Base-by-base conservation (phyloP, 345 rosid genomes). In the Odontarrhena argentea region DNA sequence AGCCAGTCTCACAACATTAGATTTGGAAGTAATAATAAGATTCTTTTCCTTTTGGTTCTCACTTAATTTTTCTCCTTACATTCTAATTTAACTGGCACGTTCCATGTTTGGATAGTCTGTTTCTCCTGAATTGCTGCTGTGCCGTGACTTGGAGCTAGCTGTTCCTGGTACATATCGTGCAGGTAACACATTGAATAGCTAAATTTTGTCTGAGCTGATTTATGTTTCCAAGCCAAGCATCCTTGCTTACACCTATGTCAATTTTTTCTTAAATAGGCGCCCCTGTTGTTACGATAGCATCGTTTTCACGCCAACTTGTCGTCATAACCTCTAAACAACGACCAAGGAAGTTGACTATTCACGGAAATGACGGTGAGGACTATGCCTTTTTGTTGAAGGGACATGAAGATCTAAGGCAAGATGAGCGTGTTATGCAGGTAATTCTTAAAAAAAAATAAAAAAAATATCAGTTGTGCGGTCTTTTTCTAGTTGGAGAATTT, bases 401-500 rank as follows among this genome's bases (percentile, higher is more conserved):
- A 34, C 99, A 94, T 72, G 99, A 94, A 81, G 99, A 94, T 79
- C 72, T 94, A 47, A 96, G 99, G 76, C 99, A 94, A 69, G 97
- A 94, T 82, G 99, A 94, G 65, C 99, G 97, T 71, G 99, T 94
- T 75, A 94, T 94, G 99, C 99, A 94, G 97, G 98, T 93, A 63
- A 14, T 34, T 74, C 69, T 56, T 8, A 44, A n/a, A 25, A 50
- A 62, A 14, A 3, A 46, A 42, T 43, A n/a, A 25, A 50, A 62
- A 24, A 2, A 46, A 41, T 5, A 26, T 32, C 35, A 59, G 44
- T 59, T 68, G 53, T 73, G 30, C 46, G 1, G n/a, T 44, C 9
- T 58, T 65, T 13, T 42, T 73, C 50, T 22, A 49, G 49, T 61
- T 54, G 69, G 47, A 67, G 22, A 44, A 55, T 65, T 22, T 22